Evolutionary conservation across 2,329 filamentous ascomycete species (phyloP).

Genomic region (Xylariaceae sp.): DNA sequence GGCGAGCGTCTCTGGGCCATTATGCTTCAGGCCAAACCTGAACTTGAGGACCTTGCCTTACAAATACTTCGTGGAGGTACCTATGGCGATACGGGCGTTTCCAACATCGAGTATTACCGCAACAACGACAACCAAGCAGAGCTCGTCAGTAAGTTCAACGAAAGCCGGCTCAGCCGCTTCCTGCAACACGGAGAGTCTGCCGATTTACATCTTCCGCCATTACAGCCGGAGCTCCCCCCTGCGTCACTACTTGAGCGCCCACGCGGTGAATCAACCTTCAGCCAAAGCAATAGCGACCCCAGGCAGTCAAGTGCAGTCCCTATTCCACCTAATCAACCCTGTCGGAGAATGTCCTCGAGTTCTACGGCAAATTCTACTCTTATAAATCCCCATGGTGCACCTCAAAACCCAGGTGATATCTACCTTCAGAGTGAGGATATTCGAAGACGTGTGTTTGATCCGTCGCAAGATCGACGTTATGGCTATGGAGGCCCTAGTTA

Average conservation of each 20-base stretch:
- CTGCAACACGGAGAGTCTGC: constrained; percentile 40
- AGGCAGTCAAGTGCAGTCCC: constrained; percentile 24
- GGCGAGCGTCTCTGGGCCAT: constrained; percentile 43
- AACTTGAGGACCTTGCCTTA: constrained; percentile 42
- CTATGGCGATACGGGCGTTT: constrained; percentile 37
- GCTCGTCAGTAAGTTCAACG: constrained; percentile 41
- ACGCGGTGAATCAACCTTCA: constrained; percentile 21
- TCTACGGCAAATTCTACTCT: constrained; percentile 28
- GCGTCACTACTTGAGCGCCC: constrained; percentile 23
- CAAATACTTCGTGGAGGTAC: constrained; percentile 39
- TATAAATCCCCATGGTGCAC: constrained; percentile 41
- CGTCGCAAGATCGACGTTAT: constrained; percentile 26
- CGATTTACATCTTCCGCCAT: constrained; percentile 36
- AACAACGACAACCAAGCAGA: constrained; percentile 44
- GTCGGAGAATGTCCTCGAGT: constrained; percentile 29
- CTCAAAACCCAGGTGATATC: constrained; percentile 43
- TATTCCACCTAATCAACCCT: constrained; percentile 21
- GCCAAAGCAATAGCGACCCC: constrained; percentile 22
- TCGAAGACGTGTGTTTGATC: constrained; percentile 34
- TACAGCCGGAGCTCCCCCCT: constrained; percentile 32
- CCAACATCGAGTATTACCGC: constrained; percentile 41
- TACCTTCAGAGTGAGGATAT: constrained; percentile 43
- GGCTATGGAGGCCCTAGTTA: constrained; percentile 26
- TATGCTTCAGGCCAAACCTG: constrained; percentile 41
- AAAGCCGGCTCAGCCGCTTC: constrained; percentile 41